These are phyloP conservation scores for Heteromeles arbutifolia DNA, from an alignment of 306 rosid genomes.

Conservation along the genomic window DNA sequence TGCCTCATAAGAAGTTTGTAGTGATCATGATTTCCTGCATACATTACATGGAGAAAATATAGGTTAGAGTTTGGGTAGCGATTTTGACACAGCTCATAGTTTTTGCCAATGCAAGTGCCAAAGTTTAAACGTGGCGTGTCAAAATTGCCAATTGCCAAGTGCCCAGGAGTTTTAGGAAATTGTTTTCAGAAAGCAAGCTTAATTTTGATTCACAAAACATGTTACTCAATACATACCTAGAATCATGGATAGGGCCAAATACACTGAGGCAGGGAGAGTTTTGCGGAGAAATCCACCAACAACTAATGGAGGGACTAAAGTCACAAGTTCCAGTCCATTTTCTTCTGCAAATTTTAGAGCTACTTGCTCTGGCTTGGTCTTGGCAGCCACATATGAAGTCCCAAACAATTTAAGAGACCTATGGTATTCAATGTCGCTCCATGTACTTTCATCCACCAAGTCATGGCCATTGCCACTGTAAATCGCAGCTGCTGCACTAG, in stretches of 20 bases:
- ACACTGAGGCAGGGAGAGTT: constrained; percentile 35
- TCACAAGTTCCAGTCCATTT: constrained; percentile 48
- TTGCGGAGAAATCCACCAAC: constrained; percentile 55
- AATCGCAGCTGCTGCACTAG: constrained; percentile 33
- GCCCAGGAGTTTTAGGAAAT: too few species aligned
- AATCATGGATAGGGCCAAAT: constrained; percentile 8
- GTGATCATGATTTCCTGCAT: constrained; percentile 39
- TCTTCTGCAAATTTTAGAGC: constrained; percentile 40
- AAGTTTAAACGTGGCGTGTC: too few species aligned
- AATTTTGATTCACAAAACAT: background rate
- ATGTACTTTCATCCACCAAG: constrained; percentile 36
- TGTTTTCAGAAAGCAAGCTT: too few species aligned
- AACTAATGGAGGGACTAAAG: constrained; percentile 37
- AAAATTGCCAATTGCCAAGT: too few species aligned
- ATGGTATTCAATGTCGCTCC: constrained; percentile 36
- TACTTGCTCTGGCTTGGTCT: constrained; percentile 47
- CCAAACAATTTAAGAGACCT: constrained; percentile 6
- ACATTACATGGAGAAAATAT: background rate
- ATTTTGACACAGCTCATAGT: too few species aligned
- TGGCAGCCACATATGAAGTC: constrained; percentile 37
- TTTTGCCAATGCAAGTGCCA: too few species aligned
- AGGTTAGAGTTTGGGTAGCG: constrained; percentile 27
- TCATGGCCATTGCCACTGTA: background rate
- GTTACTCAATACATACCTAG: constrained; percentile 27
- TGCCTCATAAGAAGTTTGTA: constrained; percentile 15